Percentiles rank a stretch among this genome's conserved stretches.
Evolutionary conservation across 2,329 filamentous ascomycete species (phyloP).

Genomic region (Fusarium anguioides): DNA sequence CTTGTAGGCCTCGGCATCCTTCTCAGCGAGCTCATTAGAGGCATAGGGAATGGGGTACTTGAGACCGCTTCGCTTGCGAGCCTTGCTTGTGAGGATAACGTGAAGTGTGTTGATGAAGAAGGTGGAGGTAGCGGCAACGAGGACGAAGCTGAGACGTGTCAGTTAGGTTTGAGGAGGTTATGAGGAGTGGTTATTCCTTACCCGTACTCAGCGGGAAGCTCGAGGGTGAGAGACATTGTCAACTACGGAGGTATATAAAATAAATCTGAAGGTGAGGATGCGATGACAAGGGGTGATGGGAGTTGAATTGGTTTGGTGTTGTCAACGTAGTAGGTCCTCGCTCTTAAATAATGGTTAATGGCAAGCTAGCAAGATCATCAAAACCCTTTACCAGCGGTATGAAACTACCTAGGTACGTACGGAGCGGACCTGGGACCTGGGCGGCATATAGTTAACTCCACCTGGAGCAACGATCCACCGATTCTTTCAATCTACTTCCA

Average conservation of each 20-base stretch:
- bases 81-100: conserved; percentile 56
- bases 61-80: conserved; percentile 65
- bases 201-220: conserved; percentile 63
- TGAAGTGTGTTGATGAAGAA: conserved; percentile 70
- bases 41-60: conserved; percentile 70
- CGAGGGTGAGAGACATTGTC: conserved; percentile 55
- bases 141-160: conserved; percentile 65
- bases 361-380: neutral
- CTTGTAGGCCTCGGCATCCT: conserved; percentile 63
- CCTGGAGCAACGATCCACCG: conserved; percentile 12
- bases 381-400: neutral
- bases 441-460: conserved; percentile 29
- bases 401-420: too few relatives aligned
- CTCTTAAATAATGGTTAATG: conserved; percentile 28
- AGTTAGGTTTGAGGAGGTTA: neutral
- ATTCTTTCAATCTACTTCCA: neutral
- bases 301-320: neutral
- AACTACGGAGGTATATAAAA: neutral
- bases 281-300: neutral
- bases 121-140: conserved; percentile 66
- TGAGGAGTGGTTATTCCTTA: conserved; percentile 47
- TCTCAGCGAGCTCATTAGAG: conserved; percentile 62
- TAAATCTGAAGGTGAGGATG: neutral
- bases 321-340: conserved; percentile 10
- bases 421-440: conserved; percentile 27